Conservation (phyloP, 768 basidiomycete genomes). For the Strobilomyces echinocephalus region DNA sequence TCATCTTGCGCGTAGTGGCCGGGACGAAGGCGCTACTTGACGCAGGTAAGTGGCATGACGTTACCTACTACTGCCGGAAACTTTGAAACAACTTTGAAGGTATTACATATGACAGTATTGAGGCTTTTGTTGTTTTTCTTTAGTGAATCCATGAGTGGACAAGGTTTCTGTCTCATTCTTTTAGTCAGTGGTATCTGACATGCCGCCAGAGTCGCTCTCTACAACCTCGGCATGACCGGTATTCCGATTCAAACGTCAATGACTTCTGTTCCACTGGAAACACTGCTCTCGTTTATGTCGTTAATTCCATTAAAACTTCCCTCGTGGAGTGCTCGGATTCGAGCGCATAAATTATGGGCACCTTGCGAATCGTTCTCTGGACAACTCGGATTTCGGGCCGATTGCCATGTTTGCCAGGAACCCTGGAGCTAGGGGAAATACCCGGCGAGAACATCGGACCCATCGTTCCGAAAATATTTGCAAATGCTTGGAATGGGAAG, state of each 20-base stretch:
- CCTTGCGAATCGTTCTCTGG: conserved; percentile 60
- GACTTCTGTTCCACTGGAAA: conserved; percentile 86
- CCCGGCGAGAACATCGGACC: conserved; percentile 64
- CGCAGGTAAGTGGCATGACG: conserved; percentile 44
- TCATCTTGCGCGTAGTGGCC: conserved; percentile 51
- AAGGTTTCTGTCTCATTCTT: conserved; percentile 31
- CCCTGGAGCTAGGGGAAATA: conserved; percentile 44
- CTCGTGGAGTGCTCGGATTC: conserved; percentile 74
- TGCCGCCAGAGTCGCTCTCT: conserved; percentile 59
- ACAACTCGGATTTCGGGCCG: conserved; percentile 38
- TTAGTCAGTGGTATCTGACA: too few relatives aligned
- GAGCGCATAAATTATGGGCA: conserved; percentile 80
- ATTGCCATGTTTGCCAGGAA: conserved; percentile 41
- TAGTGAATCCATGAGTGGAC: conserved; percentile 74
- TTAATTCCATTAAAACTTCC: conserved; percentile 64
- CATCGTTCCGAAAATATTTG: conserved; percentile 67
- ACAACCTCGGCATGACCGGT: conserved; percentile 76
- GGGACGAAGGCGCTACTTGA: conserved; percentile 83
- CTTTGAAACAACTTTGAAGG: conserved; percentile 36
- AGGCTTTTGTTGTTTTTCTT: conserved; percentile 73
- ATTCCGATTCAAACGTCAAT: conserved; percentile 85
- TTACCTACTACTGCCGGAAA: neutral
- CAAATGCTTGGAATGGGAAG: conserved; percentile 58
- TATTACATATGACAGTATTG: conserved; percentile 73
- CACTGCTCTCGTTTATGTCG: conserved; percentile 70